A percentile compares a stretch with the other conserved stretches of the same genome.
Evolutionary conservation across 2,329 filamentous ascomycete genomes (phyloP).

Genomic region (Colletotrichum tamarilloi): DNA sequence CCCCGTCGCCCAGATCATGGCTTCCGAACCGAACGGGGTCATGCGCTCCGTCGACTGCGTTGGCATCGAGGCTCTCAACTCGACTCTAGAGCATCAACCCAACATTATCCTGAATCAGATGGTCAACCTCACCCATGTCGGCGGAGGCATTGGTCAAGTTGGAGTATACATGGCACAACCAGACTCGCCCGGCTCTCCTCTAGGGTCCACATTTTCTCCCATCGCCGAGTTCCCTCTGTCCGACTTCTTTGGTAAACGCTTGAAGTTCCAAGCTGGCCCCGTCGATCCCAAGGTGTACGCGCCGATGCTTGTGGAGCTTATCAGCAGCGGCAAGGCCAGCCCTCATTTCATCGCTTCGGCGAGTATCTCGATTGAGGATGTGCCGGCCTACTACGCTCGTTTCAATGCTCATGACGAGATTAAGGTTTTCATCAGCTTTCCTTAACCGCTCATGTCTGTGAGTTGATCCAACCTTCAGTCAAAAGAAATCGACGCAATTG

Average conservation of each 20-base stretch:
- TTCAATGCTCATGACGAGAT: constrained; percentile 39
- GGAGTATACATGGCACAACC: constrained; percentile 37
- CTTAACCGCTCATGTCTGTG: too few relatives aligned
- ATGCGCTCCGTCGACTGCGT: constrained; percentile 37
- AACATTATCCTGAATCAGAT: constrained; percentile 35
- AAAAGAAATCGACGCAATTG: too few relatives aligned
- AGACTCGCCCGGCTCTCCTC: constrained; percentile 31
- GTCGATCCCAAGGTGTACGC: constrained; percentile 8
- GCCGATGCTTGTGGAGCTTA: constrained; percentile 36
- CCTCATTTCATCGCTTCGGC: constrained; percentile 43
- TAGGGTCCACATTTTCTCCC: constrained; percentile 16
- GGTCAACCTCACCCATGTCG: constrained; percentile 27
- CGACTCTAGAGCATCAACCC: constrained; percentile 28
- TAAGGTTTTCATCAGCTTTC: constrained; percentile 36
- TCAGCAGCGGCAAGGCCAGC: constrained; percentile 38
- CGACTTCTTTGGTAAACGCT: constrained; percentile 35
- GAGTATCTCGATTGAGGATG: constrained; percentile 43
- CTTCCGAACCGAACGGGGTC: constrained; percentile 28
- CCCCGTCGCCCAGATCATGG: constrained; percentile 37
- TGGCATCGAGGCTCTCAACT: constrained; percentile 36
- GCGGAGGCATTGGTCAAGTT: constrained; percentile 39
- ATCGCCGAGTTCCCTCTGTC: constrained; percentile 37
- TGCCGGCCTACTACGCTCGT: constrained; percentile 40
- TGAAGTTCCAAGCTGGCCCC: constrained; percentile 30
- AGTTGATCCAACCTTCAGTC: too few relatives aligned